Percentiles rank a stretch among this genome's conserved stretches.
Conservation (phyloP, 306 rosid species). For the Ceratonia siliqua region DNA sequence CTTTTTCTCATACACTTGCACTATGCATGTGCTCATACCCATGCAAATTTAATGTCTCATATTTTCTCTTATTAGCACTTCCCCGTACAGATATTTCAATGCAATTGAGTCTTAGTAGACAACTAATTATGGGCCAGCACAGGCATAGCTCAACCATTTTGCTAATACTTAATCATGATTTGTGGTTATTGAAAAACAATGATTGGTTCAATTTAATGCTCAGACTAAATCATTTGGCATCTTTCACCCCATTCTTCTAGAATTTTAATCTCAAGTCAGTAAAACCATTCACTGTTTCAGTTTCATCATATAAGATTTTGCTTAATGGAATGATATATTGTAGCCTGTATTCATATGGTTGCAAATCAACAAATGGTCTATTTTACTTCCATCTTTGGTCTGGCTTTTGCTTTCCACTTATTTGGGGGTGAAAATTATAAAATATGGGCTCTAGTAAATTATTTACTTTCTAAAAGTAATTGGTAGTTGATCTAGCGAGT, state of each 20-base stretch:
- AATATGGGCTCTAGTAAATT: constrained; percentile 21
- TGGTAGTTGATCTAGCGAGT: background rate
- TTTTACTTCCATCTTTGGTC: constrained; percentile 12
- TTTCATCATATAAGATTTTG: constrained; percentile 9
- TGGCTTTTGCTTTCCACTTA: constrained; percentile 9
- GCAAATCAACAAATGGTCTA: constrained; percentile 10
- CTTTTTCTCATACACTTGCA: background rate
- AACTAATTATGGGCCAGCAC: constrained; percentile 2
- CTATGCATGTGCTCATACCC: background rate
- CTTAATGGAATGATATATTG: constrained; percentile 3
- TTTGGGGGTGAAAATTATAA: constrained; percentile 25
- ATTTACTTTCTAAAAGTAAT: background rate
- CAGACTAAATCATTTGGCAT: constrained; percentile 18
- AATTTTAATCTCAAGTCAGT: constrained; percentile 1
- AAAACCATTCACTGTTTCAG: background rate
- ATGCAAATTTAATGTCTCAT: constrained; percentile 7
- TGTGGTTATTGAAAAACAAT: constrained; percentile 14
- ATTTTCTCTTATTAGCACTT: constrained; percentile 3
- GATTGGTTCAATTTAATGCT: constrained; percentile 15
- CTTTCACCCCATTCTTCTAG: constrained; percentile 10
- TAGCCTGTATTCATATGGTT: constrained; percentile 15
- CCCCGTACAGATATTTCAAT: background rate
- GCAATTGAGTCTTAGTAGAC: constrained; percentile 17
- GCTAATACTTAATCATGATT: constrained; percentile 1
- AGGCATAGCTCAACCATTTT: background rate